A percentile compares a stretch with the other conserved stretches of the same genome.
Evolutionary conservation across 129 eudicot species (phyloP).

Genomic region (Oenanthe sinensis): DNA sequence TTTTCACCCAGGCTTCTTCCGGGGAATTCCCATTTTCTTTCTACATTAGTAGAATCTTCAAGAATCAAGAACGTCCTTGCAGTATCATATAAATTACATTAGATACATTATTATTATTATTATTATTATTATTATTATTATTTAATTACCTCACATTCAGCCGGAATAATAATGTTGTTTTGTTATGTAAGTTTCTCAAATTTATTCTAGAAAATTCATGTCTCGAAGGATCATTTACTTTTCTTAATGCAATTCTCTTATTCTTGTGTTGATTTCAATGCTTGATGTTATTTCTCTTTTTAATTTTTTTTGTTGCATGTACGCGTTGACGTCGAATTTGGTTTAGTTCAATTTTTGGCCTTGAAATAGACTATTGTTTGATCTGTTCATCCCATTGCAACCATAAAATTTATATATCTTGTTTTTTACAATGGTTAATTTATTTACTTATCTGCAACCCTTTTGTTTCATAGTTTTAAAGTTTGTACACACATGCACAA

Average conservation of each 20-base stretch:
- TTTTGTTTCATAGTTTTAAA: not conserved
- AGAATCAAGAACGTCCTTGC: not conserved
- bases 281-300: not conserved
- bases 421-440: not conserved
- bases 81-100: not conserved
- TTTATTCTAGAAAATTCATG: not conserved
- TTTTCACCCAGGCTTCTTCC: not conserved
- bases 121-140: not conserved
- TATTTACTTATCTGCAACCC: not conserved
- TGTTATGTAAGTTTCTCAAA: not conserved
- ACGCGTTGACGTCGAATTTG: not conserved
- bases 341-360: not conserved
- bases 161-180: not conserved
- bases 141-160: not conserved
- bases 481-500: not conserved
- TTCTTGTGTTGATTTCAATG: not conserved
- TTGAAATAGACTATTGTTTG: too few relatives aligned
- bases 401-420: not conserved
- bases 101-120: not conserved
- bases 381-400: not conserved
- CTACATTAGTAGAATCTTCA: not conserved
- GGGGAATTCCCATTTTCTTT: not conserved
- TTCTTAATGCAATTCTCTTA: not conserved
- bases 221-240: not conserved
- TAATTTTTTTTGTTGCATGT: not conserved